phyloP scores from a whole-genome alignment of 2,329 filamentous ascomycete genomes.

The Metarhizium sp. region DNA sequence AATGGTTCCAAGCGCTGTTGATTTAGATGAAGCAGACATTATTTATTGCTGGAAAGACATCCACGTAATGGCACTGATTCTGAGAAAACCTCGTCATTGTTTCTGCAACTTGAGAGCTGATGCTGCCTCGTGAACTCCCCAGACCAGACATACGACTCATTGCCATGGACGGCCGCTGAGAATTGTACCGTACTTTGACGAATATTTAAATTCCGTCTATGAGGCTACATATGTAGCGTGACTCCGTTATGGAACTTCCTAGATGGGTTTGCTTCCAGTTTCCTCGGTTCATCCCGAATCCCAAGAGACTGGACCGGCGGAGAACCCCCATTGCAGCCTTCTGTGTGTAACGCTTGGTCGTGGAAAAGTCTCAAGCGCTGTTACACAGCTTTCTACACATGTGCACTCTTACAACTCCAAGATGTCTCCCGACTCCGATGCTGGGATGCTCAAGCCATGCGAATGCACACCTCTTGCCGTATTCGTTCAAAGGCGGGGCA shows the following conservation, averaged over 20 bases:
- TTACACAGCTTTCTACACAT: too few relatives aligned
- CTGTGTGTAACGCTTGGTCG: background rate
- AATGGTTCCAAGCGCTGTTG: background rate
- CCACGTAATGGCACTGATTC: background rate
- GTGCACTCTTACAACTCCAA: too few relatives aligned
- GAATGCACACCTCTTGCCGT: background rate
- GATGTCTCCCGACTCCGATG: too few relatives aligned
- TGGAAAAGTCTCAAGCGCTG: too few relatives aligned
- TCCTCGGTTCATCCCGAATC: background rate
- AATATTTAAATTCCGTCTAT: too few relatives aligned
- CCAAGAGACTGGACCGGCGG: background rate
- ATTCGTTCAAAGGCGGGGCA: background rate
- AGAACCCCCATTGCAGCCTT: background rate
- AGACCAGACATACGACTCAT: too few relatives aligned
- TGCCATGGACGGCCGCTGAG: too few relatives aligned
- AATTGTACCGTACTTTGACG: too few relatives aligned
- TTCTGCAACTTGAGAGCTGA: background rate
- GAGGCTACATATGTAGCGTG: background rate
- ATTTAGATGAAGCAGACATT: background rate
- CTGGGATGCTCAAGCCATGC: background rate
- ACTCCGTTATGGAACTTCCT: background rate
- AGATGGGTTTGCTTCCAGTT: background rate
- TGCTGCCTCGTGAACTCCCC: too few relatives aligned
- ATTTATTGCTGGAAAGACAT: background rate
- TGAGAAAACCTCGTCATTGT: background rate